Evolutionary conservation across 2,329 filamentous ascomycete species (phyloP).

Genomic region (Arachnomyces sp.): DNA sequence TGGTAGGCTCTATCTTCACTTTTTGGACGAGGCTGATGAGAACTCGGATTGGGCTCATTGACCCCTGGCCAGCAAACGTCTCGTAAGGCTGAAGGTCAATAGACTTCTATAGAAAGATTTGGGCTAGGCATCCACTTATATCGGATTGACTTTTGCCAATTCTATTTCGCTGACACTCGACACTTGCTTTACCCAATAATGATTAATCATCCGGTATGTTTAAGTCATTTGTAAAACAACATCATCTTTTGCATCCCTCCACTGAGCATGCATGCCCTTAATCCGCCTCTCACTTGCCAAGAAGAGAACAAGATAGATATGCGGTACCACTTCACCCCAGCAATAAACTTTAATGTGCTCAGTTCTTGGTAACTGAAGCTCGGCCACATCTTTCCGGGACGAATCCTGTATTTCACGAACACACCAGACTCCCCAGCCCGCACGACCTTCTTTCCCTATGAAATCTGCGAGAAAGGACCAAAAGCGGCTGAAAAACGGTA

Average conservation of each 20-base stretch:
- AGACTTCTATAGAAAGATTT: too few species aligned
- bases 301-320: conserved; percentile 68
- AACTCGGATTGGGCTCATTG: too few species aligned
- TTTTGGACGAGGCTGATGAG: too few species aligned
- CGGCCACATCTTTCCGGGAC: too few species aligned
- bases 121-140: too few species aligned
- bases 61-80: too few species aligned
- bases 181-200: background rate
- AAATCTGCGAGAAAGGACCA: conserved; percentile 35
- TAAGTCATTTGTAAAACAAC: conserved; percentile 42
- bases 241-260: conserved; percentile 57
- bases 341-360: conserved; percentile 57
- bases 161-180: too few species aligned
- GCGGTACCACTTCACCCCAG: conserved; percentile 64
- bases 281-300: conserved; percentile 59
- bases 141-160: too few species aligned
- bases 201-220: conserved; percentile 2
- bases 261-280: conserved; percentile 49
- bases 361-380: too few species aligned
- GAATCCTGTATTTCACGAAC: conserved; percentile 18
- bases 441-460: conserved; percentile 29
- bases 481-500: conserved; percentile 28
- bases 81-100: too few species aligned
- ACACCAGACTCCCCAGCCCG: conserved; percentile 41
- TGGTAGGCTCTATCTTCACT: too few species aligned